These are phyloP conservation scores for Protomyces arabidopsidicola DNA, from an alignment of 1,139 yeast genomes.

Conservation along the genomic window DNA sequence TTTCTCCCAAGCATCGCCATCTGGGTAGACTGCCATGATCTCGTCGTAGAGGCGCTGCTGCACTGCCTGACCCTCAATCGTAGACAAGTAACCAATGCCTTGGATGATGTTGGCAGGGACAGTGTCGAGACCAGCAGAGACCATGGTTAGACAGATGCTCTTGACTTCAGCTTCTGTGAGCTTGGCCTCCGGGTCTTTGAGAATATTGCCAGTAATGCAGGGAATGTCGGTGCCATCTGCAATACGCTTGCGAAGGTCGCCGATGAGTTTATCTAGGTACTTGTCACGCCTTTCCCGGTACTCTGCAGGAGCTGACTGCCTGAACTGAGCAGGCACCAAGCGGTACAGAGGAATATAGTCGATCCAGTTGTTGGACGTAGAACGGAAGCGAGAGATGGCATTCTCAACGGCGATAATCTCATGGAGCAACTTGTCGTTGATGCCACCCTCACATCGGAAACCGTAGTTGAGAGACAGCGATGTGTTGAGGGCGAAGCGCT, in stretches of 20 bases:
- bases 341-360: slow-evolving; percentile 60
- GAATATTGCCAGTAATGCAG: slow-evolving; percentile 47
- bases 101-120: slow-evolving; percentile 60
- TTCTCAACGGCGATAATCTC: slow-evolving; percentile 64
- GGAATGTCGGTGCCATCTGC: slow-evolving; percentile 38
- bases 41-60: slow-evolving; percentile 46
- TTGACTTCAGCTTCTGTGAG: slow-evolving; percentile 46
- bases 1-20: slow-evolving; percentile 47
- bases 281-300: slow-evolving; percentile 49
- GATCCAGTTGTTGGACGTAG: slow-evolving; percentile 57
- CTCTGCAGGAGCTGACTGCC: slow-evolving; percentile 37
- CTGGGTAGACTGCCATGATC: slow-evolving; percentile 42
- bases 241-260: slow-evolving; percentile 37
- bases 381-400: slow-evolving; percentile 56
- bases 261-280: slow-evolving; percentile 48
- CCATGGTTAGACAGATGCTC: slow-evolving; percentile 63
- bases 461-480: slow-evolving; percentile 63
- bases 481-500: slow-evolving; percentile 44
- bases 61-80: slow-evolving; percentile 45
- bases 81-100: slow-evolving; percentile 51
- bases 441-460: slow-evolving; percentile 45
- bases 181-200: slow-evolving; percentile 39
- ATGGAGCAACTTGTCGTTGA: slow-evolving; percentile 45
- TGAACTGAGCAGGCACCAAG: slow-evolving; percentile 26
- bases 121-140: slow-evolving; percentile 72